Evolutionary conservation across 2,329 filamentous ascomycete genomes (phyloP).

Genomic region (Fusarium sp.): DNA sequence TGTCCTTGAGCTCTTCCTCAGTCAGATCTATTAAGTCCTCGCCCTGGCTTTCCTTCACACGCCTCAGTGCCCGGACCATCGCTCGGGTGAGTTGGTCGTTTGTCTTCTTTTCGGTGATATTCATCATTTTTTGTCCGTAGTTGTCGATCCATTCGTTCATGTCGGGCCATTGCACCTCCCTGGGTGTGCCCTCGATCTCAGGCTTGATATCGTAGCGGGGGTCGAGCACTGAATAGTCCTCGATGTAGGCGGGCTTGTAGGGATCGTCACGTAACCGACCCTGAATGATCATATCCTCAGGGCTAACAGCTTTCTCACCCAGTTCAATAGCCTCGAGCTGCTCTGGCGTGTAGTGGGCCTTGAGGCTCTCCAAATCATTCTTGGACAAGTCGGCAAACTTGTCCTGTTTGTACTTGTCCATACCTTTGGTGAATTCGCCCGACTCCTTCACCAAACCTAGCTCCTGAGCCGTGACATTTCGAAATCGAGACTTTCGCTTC

Average conservation of each 20-base stretch:
- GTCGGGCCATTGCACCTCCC: slow-evolving; percentile 69
- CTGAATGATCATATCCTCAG: slow-evolving; percentile 80
- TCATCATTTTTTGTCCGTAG: slow-evolving; percentile 64
- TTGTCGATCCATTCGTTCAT: slow-evolving; percentile 71
- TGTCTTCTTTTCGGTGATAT: slow-evolving; percentile 59
- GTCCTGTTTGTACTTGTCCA: slow-evolving; percentile 61
- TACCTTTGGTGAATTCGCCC: slow-evolving; percentile 50
- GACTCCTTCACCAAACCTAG: slow-evolving; percentile 62
- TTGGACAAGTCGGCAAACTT: slow-evolving; percentile 74
- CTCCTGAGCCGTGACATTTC: slow-evolving; percentile 65
- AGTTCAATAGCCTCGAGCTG: slow-evolving; percentile 87
- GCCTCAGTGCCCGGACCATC: slow-evolving; percentile 58
- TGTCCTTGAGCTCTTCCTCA: slow-evolving; percentile 60
- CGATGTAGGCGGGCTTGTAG: slow-evolving; percentile 80
- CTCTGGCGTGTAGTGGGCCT: slow-evolving; percentile 79
- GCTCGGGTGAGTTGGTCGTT: slow-evolving; percentile 59
- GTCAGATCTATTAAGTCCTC: slow-evolving; percentile 64
- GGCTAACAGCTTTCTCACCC: slow-evolving; percentile 81
- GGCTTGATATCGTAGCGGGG: slow-evolving; percentile 81
- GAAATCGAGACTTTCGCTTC: slow-evolving; percentile 65
- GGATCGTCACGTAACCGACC: slow-evolving; percentile 79
- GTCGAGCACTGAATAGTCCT: slow-evolving; percentile 83
- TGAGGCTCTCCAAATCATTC: slow-evolving; percentile 73
- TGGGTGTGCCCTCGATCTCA: slow-evolving; percentile 62
- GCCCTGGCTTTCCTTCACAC: slow-evolving; percentile 58